Evolutionary conservation across 768 basidiomycete genomes (phyloP).

Genomic region (Infundibulicybe gibba): DNA sequence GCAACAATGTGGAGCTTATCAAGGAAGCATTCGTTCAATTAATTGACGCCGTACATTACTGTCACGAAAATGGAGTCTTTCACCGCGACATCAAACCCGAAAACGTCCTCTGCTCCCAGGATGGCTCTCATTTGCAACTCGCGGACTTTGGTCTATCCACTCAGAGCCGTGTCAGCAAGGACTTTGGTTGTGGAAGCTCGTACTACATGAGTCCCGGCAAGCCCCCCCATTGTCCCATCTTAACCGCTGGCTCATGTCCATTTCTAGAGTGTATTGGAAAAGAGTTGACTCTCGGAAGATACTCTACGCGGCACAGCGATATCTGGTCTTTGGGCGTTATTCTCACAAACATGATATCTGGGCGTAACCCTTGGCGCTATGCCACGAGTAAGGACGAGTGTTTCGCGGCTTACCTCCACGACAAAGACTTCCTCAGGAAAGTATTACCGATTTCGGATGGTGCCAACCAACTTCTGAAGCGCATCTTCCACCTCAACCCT

Average conservation of each 20-base stretch:
- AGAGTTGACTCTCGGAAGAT: slow-evolving; percentile 36
- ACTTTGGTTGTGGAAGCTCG: slow-evolving; percentile 57
- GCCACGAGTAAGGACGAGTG: slow-evolving; percentile 65
- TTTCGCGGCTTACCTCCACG: slow-evolving; percentile 59
- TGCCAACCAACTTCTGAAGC: slow-evolving; percentile 63
- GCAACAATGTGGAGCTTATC: slow-evolving; percentile 58
- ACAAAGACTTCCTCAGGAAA: slow-evolving; percentile 59
- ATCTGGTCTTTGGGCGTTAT: slow-evolving; percentile 80
- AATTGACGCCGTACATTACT: slow-evolving; percentile 73
- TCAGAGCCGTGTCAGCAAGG: slow-evolving; percentile 34
- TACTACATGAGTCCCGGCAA: slow-evolving; percentile 73
- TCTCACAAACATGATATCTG: slow-evolving; percentile 77
- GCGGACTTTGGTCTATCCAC: slow-evolving; percentile 81
- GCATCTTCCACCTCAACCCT: slow-evolving; percentile 70
- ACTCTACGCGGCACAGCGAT: slow-evolving; percentile 64
- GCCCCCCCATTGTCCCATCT: slow-evolving; percentile 10
- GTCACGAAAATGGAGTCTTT: slow-evolving; percentile 66
- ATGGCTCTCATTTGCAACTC: slow-evolving; percentile 50
- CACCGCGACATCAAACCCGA: slow-evolving; percentile 91
- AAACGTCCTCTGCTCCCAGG: slow-evolving; percentile 61
- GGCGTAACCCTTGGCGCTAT: slow-evolving; percentile 74
- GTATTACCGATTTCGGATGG: slow-evolving; percentile 72
- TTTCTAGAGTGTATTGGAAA: slow-evolving; percentile 51
- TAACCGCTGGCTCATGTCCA: slow-evolving; percentile 3
- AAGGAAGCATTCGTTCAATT: slow-evolving; percentile 73